Evolutionary conservation across 208 protist species (phyloP), one percentile per base, ranked within the genome.

Genomic region (Trypanosoma platydactyli): DNA sequence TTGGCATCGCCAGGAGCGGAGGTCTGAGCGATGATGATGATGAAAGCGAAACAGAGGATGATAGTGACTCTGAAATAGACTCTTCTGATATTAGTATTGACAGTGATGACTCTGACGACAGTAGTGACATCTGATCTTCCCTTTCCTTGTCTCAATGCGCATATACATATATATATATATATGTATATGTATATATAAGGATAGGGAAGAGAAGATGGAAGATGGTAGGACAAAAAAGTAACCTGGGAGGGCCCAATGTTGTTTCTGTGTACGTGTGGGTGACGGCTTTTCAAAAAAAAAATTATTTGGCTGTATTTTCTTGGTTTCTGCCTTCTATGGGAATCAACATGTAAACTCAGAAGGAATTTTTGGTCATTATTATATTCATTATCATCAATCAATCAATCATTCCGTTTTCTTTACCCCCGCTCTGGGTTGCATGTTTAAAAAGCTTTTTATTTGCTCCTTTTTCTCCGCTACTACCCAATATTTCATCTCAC

Each of bases 21-120:
- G 58, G 46, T 40, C 77, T 59, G 13, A 77, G 72, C 51, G 77
- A 66, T 48, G 81, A 70, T 48, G 81, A 70, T 27, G 80, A 83
- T 41, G 80, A 82, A 60, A 71, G 68, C 33, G 33, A 38, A 38
- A 38, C 33, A 3, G 56, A 61, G 35, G 75, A 81, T 50, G 50
- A 63, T 18, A 70, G 49, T 59, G 59, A 69, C 53, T 52, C 53
- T 40, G 64, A 61, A 20, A 58, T 76, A 22, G 42, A 73, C 20
- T 63, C 65, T 18, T 68, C 64, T 18, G 64, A 72, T 27, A 68
- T 77, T 30, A 72, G 51, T 55, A 72, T 52, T 15, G 66, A 64
- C 42, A 79, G 60, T 27, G 58, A 71, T 38, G 65, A 71, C 24
- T 61, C 51, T 20, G 63, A 68, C 16, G 25, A 53, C 24, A 38